Percentiles rank a stretch among this genome's conserved stretches.
Evolutionary conservation across 2,329 filamentous ascomycete species (phyloP).

Genomic region (Neophaeococcomyces aloes): DNA sequence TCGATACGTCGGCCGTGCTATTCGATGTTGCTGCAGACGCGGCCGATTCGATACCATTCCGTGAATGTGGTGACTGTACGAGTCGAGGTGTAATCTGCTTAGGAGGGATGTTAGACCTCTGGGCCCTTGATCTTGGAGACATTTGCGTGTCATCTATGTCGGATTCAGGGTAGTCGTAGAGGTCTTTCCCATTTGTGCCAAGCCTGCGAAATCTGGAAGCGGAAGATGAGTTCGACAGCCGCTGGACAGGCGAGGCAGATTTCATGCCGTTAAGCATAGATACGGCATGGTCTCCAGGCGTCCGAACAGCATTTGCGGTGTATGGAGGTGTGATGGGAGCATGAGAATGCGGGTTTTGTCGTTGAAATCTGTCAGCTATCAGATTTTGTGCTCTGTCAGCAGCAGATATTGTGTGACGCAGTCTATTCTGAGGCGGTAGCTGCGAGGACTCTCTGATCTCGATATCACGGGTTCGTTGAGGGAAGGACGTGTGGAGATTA

Average conservation of each 20-base stretch:
- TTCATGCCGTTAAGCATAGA: constrained; percentile 7
- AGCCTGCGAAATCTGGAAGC: constrained; percentile 16
- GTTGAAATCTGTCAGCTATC: not conserved
- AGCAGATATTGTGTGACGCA: constrained; percentile 8
- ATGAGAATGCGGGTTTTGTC: not conserved
- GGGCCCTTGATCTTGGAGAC: constrained; percentile 17
- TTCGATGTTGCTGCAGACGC: not conserved
- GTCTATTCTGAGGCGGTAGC: not conserved
- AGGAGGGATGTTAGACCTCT: constrained; percentile 4
- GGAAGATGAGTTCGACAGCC: constrained; percentile 9
- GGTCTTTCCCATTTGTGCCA: constrained; percentile 11
- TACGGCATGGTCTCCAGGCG: not conserved
- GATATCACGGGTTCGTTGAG: not conserved
- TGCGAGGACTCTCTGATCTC: not conserved
- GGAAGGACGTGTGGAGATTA: not conserved
- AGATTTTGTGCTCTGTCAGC: not conserved
- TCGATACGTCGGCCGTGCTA: too few species aligned
- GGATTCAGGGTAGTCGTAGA: constrained; percentile 18
- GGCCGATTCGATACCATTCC: constrained; percentile 8
- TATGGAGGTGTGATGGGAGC: constrained; percentile 7
- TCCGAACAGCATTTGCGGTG: not conserved
- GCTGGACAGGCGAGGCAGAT: constrained; percentile 3
- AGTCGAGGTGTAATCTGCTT: constrained; percentile 7
- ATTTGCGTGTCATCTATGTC: constrained; percentile 22
- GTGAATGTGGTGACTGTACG: constrained; percentile 8